A percentile compares a stretch with the other conserved stretches of the same genome.
phyloP scores from a whole-genome alignment of 2,329 filamentous ascomycete genomes.

The Epichloe gansuensis region DNA sequence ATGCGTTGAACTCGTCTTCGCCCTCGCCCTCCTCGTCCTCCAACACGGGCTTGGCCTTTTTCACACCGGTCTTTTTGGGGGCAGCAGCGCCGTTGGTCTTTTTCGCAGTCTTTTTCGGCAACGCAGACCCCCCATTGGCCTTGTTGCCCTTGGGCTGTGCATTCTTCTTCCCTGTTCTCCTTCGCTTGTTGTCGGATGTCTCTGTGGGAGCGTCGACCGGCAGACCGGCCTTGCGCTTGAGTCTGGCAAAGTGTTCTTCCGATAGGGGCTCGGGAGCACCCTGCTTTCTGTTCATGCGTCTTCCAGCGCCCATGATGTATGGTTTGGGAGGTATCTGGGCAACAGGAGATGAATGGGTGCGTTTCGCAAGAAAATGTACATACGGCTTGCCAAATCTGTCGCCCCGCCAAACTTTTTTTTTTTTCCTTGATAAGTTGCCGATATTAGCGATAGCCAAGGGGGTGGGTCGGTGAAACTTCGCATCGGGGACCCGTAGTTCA shows the following conservation, averaged over 20 bases:
- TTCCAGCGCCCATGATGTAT: conserved; percentile 67
- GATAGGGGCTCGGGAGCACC: conserved; percentile 72
- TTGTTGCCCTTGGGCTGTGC: conserved; percentile 13
- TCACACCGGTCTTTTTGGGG: conserved; percentile 8
- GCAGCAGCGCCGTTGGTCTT: conserved; percentile 6
- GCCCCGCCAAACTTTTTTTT: conserved; percentile 30
- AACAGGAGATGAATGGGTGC: background rate
- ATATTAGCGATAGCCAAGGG: conserved; percentile 12
- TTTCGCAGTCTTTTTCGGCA: conserved; percentile 16
- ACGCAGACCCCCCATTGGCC: background rate
- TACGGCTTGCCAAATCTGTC: conserved; percentile 1
- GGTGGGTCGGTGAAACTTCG: conserved; percentile 20
- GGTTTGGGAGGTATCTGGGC: conserved; percentile 4
- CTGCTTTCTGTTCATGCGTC: conserved; percentile 85
- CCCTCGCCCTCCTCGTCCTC: conserved; percentile 25
- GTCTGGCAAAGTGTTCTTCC: conserved; percentile 61
- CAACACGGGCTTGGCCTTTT: conserved; percentile 23
- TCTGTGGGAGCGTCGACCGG: conserved; percentile 47
- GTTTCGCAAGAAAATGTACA: background rate
- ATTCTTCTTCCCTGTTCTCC: conserved; percentile 12
- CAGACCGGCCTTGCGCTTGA: conserved; percentile 74
- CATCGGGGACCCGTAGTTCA: conserved; percentile 11
- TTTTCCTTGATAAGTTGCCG: conserved; percentile 8
- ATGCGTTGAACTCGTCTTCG: conserved; percentile 29
- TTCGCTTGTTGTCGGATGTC: conserved; percentile 19